Evolutionary conservation across 768 basidiomycete species (phyloP), one percentile per base, ranked within the genome.

Genomic region (Russula earlei): DNA sequence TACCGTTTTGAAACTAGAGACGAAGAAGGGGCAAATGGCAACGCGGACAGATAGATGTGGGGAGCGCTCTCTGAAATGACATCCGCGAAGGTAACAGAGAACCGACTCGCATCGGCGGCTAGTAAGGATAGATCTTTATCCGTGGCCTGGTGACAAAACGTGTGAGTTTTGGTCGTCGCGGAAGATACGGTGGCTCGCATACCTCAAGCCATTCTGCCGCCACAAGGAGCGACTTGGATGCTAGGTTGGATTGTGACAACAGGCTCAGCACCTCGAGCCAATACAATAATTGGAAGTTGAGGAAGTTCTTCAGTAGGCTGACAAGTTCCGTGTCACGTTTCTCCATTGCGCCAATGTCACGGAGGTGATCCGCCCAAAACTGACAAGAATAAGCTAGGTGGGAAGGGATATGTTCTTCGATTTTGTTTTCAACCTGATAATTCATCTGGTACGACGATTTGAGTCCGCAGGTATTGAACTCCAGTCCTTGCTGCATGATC

Each of bases 251-350:
- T 14, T 59, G 44, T 15, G 56, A 51, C 10, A 55, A 12, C 24
- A 69, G 34, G 40, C 65, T 66, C n/a, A 75, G 61, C 6, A 66
- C 68, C 48, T 75, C 75, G 10, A 75, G 51, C 74, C 74, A 75
- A 50, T 66, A 72, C 5, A 75, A 62, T 4, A 74, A 61, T 14
- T 60, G 59, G 0, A 52, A 29, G 40, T 66, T 46, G 22, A 66
- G 54, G 50, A 72, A 67, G 4, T 49, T 36, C 5, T 54, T 60
- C 10, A 67, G 25, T 3, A 62, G 49, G 5, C 52, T 53, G 19
- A 60, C 55, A 4, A 68, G 48, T 10, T 58, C 57, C 0, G 52
- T 24, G 24, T 62, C 63, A 43, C 56, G 62, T 12, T 53, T 43
- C 22, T 22, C 36, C 31, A 41, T 49, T 15, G 54, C 12, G 27